phyloP scores from a whole-genome alignment of 345 rosid species.

The Citrus medica region DNA sequence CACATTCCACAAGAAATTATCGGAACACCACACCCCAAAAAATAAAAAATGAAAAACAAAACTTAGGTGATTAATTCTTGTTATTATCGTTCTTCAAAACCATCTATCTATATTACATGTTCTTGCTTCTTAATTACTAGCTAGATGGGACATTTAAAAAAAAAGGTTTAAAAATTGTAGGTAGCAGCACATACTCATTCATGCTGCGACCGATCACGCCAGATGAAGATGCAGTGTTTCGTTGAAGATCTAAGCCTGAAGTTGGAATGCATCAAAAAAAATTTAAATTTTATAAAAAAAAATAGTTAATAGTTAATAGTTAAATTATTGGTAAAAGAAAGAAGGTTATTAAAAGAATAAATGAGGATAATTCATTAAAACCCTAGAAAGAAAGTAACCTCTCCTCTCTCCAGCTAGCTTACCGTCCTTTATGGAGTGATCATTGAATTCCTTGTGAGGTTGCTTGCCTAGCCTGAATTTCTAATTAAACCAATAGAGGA shows the following conservation, averaged over 20 bases:
- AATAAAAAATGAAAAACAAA: constrained; percentile 11
- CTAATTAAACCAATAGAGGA: constrained; percentile 28
- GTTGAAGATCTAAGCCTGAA: constrained; percentile 79
- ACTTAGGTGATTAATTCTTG: background rate
- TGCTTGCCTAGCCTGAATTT: constrained; percentile 99
- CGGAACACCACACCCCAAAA: constrained; percentile 12
- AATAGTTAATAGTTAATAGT: background rate
- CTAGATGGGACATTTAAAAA: background rate
- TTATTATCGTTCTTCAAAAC: background rate
- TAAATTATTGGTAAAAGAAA: background rate
- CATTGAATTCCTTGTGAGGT: constrained; percentile 97
- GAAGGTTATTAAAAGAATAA: background rate
- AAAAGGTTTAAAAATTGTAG: background rate
- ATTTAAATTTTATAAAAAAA: background rate
- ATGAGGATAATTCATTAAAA: constrained; percentile 3
- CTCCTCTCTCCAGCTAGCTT: constrained; percentile 19
- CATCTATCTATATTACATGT: background rate
- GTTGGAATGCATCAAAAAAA: constrained; percentile 29
- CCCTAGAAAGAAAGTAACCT: constrained; percentile 40
- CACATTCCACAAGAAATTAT: constrained; percentile 24
- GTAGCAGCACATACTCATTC: constrained; percentile 70
- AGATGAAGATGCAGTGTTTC: constrained; percentile 84
- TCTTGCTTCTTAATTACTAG: background rate
- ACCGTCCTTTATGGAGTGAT: constrained; percentile 95
- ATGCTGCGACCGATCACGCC: constrained; percentile 84